These are phyloP conservation scores for Hemisphaericaspora xylofermentans DNA, from an alignment of 1,139 yeast species.

Conservation along the genomic window DNA sequence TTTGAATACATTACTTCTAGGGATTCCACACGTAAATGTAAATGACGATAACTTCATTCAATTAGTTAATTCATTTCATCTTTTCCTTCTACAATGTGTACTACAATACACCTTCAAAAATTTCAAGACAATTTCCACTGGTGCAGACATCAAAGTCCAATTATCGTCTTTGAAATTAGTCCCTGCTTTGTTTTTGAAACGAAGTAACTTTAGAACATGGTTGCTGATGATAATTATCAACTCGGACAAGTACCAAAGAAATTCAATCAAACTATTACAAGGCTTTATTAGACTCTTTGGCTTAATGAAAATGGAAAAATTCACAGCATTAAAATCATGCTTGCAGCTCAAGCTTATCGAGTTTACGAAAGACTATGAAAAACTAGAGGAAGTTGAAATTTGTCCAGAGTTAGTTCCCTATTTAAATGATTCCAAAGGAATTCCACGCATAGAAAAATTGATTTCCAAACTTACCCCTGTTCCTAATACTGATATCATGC, in stretches of 20 bases:
- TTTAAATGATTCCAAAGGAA: conserved; percentile 11
- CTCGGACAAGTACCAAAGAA: conserved; percentile 17
- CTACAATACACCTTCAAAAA: conserved; percentile 26
- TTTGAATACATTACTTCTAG: conserved; percentile 9
- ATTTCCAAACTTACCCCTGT: conserved; percentile 2
- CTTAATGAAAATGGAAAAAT: conserved; percentile 8
- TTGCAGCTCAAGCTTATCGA: conserved; percentile 14
- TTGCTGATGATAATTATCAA: conserved; percentile 11
- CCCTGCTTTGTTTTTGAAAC: conserved; percentile 22
- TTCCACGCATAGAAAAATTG: conserved; percentile 2
- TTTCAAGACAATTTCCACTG: conserved; percentile 15
- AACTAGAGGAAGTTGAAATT: conserved; percentile 7
- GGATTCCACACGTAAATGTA: conserved; percentile 10
- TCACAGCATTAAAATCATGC: conserved; percentile 8
- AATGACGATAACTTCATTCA: conserved; percentile 17
- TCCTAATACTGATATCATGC: conserved; percentile 1
- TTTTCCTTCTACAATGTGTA: conserved; percentile 30
- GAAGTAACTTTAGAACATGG: conserved; percentile 28
- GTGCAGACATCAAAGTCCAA: conserved; percentile 13
- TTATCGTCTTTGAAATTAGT: conserved; percentile 13
- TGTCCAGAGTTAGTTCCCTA: conserved; percentile 10
- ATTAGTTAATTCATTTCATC: conserved; percentile 31
- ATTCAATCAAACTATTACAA: conserved; percentile 22
- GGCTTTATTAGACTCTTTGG: conserved; percentile 25
- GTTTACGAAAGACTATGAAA: conserved; percentile 8